Conservation (phyloP, 257 asterid species). For the Vinca minor region DNA sequence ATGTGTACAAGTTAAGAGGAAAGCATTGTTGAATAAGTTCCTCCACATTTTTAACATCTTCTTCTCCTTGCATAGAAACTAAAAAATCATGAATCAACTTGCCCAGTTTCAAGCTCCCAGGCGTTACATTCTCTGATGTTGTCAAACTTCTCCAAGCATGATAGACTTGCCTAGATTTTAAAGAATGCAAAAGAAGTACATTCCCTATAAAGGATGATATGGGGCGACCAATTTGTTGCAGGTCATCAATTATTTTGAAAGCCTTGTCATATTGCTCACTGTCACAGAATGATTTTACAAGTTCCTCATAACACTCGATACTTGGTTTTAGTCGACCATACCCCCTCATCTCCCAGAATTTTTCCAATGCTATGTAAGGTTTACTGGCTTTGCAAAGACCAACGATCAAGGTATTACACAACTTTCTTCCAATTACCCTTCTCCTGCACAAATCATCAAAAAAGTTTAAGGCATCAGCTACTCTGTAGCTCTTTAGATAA, state of each 20-base stretch:
- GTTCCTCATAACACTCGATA: slow-evolving; percentile 65
- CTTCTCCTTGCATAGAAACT: slow-evolving; percentile 31
- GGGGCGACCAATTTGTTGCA: slow-evolving; percentile 49
- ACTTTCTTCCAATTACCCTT: slow-evolving; percentile 24
- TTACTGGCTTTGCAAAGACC: slow-evolving; percentile 55
- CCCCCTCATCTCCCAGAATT: slow-evolving; percentile 42
- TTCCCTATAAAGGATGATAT: slow-evolving; percentile 75
- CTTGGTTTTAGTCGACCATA: slow-evolving; percentile 40
- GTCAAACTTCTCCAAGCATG: slow-evolving; percentile 39
- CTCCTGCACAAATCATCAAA: slow-evolving; percentile 32
- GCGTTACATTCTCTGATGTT: slow-evolving; percentile 24
- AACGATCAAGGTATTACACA: slow-evolving; percentile 46
- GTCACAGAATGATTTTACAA: slow-evolving; percentile 50
- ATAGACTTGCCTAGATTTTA: slow-evolving; percentile 29
- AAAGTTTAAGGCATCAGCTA: slow-evolving; percentile 36
- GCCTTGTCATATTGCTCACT: slow-evolving; percentile 34
- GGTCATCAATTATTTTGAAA: slow-evolving; percentile 45
- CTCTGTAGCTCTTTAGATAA: slow-evolving; percentile 34
- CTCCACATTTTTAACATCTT: slow-evolving; percentile 38
- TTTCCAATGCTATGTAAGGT: slow-evolving; percentile 35
- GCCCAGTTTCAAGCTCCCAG: slow-evolving; percentile 47
- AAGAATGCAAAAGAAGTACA: slow-evolving; percentile 54
- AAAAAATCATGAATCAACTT: slow-evolving; percentile 55
- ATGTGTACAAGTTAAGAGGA: slow-evolving; percentile 45
- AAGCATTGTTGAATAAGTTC: slow-evolving; percentile 48